These are phyloP conservation scores for Dioscorea dumetorum DNA, from an alignment of 106 monocot species.

Conservation along the genomic window DNA sequence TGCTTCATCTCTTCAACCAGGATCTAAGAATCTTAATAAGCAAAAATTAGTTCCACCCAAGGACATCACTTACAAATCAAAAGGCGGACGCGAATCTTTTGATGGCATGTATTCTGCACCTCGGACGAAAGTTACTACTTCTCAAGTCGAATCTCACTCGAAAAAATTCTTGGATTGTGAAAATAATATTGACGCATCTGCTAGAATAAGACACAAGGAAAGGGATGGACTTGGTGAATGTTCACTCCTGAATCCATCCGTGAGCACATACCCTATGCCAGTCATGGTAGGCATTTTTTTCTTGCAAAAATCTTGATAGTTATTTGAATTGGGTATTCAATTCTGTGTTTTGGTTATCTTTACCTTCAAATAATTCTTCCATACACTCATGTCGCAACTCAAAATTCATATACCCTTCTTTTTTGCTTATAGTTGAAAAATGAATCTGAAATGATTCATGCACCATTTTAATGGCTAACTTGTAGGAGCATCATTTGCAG, in stretches of 20 bases:
- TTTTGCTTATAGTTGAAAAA: too few species aligned
- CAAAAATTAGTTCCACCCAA: slow-evolving; percentile 27
- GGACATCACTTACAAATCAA: slow-evolving; percentile 35
- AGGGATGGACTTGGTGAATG: slow-evolving; percentile 30
- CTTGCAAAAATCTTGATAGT: too few species aligned
- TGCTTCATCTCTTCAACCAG: slow-evolving; percentile 18
- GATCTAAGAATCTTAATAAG: slow-evolving; percentile 40
- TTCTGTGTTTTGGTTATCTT: too few species aligned
- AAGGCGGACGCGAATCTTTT: slow-evolving; percentile 21
- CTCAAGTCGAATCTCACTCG: slow-evolving; percentile 39
- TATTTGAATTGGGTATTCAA: too few species aligned
- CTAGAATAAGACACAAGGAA: slow-evolving; percentile 37
- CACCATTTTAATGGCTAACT: too few species aligned
- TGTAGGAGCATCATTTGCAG: too few species aligned
- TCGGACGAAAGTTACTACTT: slow-evolving; percentile 34
- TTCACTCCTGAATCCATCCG: slow-evolving; percentile 39
- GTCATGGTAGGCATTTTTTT: slow-evolving; percentile 27
- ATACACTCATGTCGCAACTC: too few species aligned
- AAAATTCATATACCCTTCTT: too few species aligned
- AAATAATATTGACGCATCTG: slow-evolving; percentile 22
- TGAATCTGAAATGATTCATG: too few species aligned
- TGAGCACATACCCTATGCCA: slow-evolving; percentile 36
- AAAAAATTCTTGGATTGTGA: slow-evolving; percentile 36
- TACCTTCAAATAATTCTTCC: too few species aligned
- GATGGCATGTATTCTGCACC: slow-evolving; percentile 27